These are phyloP conservation scores for Sporopachydermia lactativora DNA, from an alignment of 805 yeast genomes.

Conservation along the genomic window DNA sequence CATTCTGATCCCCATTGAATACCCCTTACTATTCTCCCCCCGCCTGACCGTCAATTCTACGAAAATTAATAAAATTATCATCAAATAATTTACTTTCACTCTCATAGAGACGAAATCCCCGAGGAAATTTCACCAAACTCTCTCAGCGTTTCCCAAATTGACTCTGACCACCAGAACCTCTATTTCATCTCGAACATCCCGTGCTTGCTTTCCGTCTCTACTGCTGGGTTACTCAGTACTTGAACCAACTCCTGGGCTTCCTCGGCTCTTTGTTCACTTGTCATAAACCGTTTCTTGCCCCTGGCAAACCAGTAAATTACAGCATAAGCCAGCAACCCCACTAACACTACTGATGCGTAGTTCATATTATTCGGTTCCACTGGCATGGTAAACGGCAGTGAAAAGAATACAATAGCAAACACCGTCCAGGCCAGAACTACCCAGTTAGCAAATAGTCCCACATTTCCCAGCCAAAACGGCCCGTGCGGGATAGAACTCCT, in stretches of 20 bases:
- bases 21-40: too few species aligned
- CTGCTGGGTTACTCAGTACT: too few species aligned
- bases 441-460: constrained; percentile 37
- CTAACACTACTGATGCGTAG: constrained; percentile 45
- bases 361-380: constrained; percentile 51
- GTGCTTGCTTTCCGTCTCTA: too few species aligned
- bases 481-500: constrained; percentile 43
- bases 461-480: constrained; percentile 50
- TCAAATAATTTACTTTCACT: too few species aligned
- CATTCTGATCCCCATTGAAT: too few species aligned
- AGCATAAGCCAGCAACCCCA: constrained; percentile 30
- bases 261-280: neutral
- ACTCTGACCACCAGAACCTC: too few species aligned
- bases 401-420: constrained; percentile 46
- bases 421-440: constrained; percentile 42
- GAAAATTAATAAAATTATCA: too few species aligned
- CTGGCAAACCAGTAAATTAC: constrained; percentile 34
- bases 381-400: constrained; percentile 52
- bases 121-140: too few species aligned
- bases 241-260: neutral
- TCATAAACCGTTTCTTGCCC: constrained; percentile 1
- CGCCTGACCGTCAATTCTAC: too few species aligned
- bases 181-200: too few species aligned
- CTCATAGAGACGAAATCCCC: too few species aligned
- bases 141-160: too few species aligned